phyloP scores from a whole-genome alignment of 2,329 filamentous ascomycete genomes.

The Epichloe baconii region DNA sequence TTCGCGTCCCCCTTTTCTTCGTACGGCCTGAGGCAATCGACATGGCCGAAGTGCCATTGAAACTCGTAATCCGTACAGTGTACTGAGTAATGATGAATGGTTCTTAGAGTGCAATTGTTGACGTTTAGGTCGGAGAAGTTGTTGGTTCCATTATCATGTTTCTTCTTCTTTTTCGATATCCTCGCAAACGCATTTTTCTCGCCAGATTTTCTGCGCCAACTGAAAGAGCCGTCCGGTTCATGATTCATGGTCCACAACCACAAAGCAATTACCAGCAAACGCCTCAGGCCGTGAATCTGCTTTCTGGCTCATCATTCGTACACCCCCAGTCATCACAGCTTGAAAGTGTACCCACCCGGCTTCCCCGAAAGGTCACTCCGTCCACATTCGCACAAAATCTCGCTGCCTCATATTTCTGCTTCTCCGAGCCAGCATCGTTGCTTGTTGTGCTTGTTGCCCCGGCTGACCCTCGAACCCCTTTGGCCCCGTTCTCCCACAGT shows the following conservation, averaged over 20 bases:
- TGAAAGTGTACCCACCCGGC: conserved; percentile 19
- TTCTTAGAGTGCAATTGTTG: no score
- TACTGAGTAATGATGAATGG: no score
- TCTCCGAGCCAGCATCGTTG: conserved; percentile 11
- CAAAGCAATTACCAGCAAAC: conserved; percentile 6
- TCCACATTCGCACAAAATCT: conserved; percentile 21
- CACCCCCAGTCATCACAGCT: conserved; percentile 11
- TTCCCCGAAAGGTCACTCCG: conserved; percentile 20
- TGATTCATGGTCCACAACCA: conserved; percentile 7
- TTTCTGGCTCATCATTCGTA: conserved; percentile 7
- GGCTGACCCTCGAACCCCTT: conserved; percentile 21
- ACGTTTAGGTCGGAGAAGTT: no score
- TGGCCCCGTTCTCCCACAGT: conserved; percentile 17
- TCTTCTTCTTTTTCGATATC: neutral
- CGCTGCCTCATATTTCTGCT: conserved; percentile 13
- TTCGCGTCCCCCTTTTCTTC: conserved; percentile 1
- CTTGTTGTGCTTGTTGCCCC: conserved; percentile 17
- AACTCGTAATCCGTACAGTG: neutral
- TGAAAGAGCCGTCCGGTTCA: neutral
- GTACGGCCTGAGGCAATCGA: neutral
- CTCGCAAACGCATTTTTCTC: neutral
- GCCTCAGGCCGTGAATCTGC: conserved; percentile 19
- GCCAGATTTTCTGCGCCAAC: neutral
- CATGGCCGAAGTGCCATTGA: neutral
- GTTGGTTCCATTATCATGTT: no score